Percentiles rank a stretch among this genome's conserved stretches.
phyloP scores from a whole-genome alignment of 345 rosid species.

The Lumnitzera racemosa region DNA sequence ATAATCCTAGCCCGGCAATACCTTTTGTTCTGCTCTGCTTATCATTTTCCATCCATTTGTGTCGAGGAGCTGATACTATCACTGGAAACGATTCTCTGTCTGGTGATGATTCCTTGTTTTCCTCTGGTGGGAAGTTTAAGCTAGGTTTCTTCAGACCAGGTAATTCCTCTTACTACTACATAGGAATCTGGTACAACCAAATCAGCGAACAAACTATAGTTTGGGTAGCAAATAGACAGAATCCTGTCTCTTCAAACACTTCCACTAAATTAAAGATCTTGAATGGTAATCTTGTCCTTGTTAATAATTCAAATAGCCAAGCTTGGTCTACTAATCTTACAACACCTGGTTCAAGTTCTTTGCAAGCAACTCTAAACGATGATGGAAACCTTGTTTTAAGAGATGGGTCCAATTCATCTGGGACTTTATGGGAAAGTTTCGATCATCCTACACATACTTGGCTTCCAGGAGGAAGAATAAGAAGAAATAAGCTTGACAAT shows the following conservation, averaged over 20 bases:
- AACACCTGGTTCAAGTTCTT: conserved; percentile 18
- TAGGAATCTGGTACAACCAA: conserved; percentile 59
- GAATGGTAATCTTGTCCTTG: conserved; percentile 56
- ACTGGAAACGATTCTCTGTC: conserved; percentile 41
- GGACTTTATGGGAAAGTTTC: conserved; percentile 61
- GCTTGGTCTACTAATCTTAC: conserved; percentile 67
- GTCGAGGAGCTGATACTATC: conserved; percentile 41
- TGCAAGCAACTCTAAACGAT: conserved; percentile 44
- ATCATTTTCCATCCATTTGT: conserved; percentile 18
- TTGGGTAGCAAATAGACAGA: conserved; percentile 79
- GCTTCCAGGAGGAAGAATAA: conserved; percentile 64
- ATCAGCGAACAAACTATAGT: conserved; percentile 27
- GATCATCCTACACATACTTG: conserved; percentile 62
- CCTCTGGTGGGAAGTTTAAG: conserved; percentile 32
- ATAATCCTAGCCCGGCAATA: conserved; percentile 16
- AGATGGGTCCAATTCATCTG: conserved; percentile 17
- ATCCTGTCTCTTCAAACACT: conserved; percentile 35
- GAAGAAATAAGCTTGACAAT: conserved; percentile 29
- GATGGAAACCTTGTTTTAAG: conserved; percentile 57
- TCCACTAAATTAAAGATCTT: conserved; percentile 46
- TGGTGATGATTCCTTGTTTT: conserved; percentile 52
- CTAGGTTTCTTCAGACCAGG: conserved; percentile 67
- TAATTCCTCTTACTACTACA: conserved; percentile 46
- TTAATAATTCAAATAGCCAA: conserved; percentile 33
- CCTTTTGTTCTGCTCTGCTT: conserved; percentile 22